A percentile compares a stretch with the other conserved stretches of the same genome.
Evolutionary conservation across 345 rosid genomes (phyloP).

Genomic region (Garcia nutans): DNA sequence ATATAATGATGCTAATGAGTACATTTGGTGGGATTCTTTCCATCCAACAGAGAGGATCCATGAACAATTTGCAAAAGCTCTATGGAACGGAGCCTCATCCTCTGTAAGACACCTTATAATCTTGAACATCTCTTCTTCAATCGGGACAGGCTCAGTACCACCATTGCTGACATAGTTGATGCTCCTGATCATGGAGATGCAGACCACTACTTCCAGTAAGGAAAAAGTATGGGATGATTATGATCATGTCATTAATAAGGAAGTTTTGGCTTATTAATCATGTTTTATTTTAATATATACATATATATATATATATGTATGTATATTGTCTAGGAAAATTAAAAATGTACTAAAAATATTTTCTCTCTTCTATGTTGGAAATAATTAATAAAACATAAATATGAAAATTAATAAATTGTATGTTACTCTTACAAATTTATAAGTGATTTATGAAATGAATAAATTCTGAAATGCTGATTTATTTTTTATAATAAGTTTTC

Average conservation of each 20-base stretch:
- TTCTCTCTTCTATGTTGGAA: no score
- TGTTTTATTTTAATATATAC: no score
- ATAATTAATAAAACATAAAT: no score
- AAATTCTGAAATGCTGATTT: no score
- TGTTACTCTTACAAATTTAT: no score
- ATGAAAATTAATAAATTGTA: no score
- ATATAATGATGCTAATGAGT: conserved; percentile 34
- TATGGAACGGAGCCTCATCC: conserved; percentile 34
- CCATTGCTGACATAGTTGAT: conserved; percentile 41
- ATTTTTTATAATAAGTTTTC: no score
- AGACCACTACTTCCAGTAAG: conserved; percentile 3
- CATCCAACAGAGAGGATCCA: conserved; percentile 50
- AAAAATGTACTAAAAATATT: no score
- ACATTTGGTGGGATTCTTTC: conserved; percentile 59
- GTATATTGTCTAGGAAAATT: no score
- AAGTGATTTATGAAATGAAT: no score
- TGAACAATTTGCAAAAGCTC: conserved; percentile 36
- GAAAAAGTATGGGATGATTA: background rate
- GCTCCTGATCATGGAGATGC: conserved; percentile 19
- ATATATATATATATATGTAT: no score
- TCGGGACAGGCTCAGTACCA: conserved; percentile 17
- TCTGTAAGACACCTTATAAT: conserved; percentile 40
- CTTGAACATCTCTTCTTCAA: conserved; percentile 39
- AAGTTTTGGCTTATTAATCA: background rate
- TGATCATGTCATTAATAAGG: background rate